phyloP scores from a whole-genome alignment of 139 green algal species.

The Diplosphaera chodatii region DNA sequence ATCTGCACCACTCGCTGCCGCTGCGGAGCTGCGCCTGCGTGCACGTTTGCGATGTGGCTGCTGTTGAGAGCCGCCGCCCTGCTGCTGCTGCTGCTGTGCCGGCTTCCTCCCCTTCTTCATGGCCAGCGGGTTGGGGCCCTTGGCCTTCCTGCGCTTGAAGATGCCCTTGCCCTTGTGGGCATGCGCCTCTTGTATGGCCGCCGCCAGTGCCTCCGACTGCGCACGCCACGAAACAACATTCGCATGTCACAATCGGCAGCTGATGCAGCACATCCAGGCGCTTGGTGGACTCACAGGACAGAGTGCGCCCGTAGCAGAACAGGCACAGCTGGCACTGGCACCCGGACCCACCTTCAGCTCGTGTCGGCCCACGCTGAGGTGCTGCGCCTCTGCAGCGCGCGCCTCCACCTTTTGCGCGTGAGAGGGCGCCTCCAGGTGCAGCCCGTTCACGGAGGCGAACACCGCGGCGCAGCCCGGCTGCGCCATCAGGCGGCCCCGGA shows the following conservation, averaged over 20 bases:
- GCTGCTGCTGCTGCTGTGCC: neutral
- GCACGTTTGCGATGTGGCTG: neutral
- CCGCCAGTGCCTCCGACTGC: neutral
- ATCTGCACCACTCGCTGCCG: neutral
- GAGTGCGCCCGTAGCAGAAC: too few relatives aligned
- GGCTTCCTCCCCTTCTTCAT: constrained; percentile 13
- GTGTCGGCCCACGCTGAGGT: neutral
- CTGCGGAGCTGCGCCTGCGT: neutral
- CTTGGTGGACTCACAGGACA: too few relatives aligned
- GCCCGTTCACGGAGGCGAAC: constrained; percentile 37
- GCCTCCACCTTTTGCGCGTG: constrained; percentile 17
- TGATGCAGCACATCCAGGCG: too few relatives aligned
- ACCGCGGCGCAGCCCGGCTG: constrained; percentile 32
- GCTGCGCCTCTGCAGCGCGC: neutral
- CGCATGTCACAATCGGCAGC: too few relatives aligned
- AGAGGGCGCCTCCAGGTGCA: constrained; percentile 38
- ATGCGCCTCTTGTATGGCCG: neutral
- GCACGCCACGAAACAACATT: too few relatives aligned
- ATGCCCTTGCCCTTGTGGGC: neutral
- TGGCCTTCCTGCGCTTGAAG: constrained; percentile 17
- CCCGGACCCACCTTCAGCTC: neutral
- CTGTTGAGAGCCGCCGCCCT: neutral
- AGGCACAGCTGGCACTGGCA: too few relatives aligned
- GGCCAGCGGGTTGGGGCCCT: constrained; percentile 34
- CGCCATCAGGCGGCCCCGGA: constrained; percentile 18